Conservation (phyloP, 495 filamentous ascomycete species). For the Tetracladium setigerum region DNA sequence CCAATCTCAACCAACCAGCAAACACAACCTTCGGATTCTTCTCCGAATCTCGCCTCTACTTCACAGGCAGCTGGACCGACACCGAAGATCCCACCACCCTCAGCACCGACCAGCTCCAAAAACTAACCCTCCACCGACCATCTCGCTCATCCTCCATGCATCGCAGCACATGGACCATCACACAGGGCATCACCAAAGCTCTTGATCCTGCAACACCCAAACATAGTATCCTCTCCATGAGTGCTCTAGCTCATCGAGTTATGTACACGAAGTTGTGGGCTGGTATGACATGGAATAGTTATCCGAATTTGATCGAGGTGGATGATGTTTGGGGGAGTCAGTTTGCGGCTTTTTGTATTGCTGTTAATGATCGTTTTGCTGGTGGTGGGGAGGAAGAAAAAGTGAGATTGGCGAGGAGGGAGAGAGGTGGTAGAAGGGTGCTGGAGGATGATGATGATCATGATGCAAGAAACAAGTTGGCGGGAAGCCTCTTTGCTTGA, state of each 20-base stretch:
- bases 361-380: slow-evolving; percentile 10
- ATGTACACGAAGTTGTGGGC: slow-evolving; percentile 6
- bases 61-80: slow-evolving; percentile 9
- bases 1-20: not conserved
- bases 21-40: slow-evolving; percentile 1
- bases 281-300: not conserved
- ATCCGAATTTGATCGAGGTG: slow-evolving; percentile 15
- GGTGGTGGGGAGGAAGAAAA: not conserved
- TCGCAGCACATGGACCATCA: slow-evolving; percentile 12
- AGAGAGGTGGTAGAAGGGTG: too few relatives aligned
- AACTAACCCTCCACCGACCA: not conserved
- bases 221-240: slow-evolving; percentile 2
- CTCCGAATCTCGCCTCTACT: not conserved
- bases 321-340: slow-evolving; percentile 9
- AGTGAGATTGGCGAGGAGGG: not conserved
- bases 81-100: slow-evolving; percentile 4
- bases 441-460: too few relatives aligned
- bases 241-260: slow-evolving; percentile 1
- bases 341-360: slow-evolving; percentile 8
- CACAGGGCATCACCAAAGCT: not conserved
- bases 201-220: not conserved
- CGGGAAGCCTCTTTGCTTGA: too few relatives aligned
- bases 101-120: slow-evolving; percentile 6
- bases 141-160: not conserved
- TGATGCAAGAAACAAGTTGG: too few relatives aligned